These are phyloP conservation scores for Fusarium phyllophilum DNA, from an alignment of 2,329 filamentous ascomycete genomes.

Conservation along the genomic window DNA sequence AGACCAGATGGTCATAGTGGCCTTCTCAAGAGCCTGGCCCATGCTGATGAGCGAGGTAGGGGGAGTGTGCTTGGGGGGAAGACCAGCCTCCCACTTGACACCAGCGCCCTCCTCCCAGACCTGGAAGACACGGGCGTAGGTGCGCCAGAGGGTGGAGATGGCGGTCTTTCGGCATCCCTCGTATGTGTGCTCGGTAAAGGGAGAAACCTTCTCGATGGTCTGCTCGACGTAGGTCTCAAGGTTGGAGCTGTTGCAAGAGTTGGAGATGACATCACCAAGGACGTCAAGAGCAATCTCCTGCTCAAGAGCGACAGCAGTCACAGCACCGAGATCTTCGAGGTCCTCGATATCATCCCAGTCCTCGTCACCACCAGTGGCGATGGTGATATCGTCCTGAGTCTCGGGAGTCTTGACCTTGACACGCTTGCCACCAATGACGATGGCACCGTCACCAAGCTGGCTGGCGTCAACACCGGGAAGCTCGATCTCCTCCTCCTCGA, in stretches of 20 bases:
- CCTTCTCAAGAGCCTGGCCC: slow-evolving; percentile 83
- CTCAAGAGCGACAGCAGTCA: slow-evolving; percentile 90
- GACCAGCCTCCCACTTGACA: slow-evolving; percentile 87
- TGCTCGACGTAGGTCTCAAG: slow-evolving; percentile 86
- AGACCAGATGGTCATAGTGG: slow-evolving; percentile 85
- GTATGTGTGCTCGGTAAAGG: slow-evolving; percentile 87
- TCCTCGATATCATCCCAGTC: slow-evolving; percentile 74
- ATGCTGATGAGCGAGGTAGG: slow-evolving; percentile 83
- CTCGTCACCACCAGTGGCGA: slow-evolving; percentile 65
- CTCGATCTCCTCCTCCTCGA: slow-evolving; percentile 89
- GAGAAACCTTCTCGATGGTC: slow-evolving; percentile 82
- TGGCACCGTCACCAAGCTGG: slow-evolving; percentile 78
- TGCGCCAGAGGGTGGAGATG: slow-evolving; percentile 90
- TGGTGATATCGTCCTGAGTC: slow-evolving; percentile 65
- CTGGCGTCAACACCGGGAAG: slow-evolving; percentile 67
- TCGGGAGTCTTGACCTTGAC: slow-evolving; percentile 75
- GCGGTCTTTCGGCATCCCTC: slow-evolving; percentile 94
- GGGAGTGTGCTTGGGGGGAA: slow-evolving; percentile 85
- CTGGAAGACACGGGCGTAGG: slow-evolving; percentile 90
- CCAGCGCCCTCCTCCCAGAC: slow-evolving; percentile 79
- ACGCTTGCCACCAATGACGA: slow-evolving; percentile 84
- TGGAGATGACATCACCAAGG: slow-evolving; percentile 88
- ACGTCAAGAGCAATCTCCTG: slow-evolving; percentile 98
- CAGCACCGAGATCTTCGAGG: slow-evolving; percentile 83
- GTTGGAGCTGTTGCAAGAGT: slow-evolving; percentile 80